A percentile compares a stretch with the other conserved stretches of the same genome.
These are phyloP conservation scores for Kodamaea fungicola DNA, from an alignment of 1,139 yeast species.

Conservation along the genomic window DNA sequence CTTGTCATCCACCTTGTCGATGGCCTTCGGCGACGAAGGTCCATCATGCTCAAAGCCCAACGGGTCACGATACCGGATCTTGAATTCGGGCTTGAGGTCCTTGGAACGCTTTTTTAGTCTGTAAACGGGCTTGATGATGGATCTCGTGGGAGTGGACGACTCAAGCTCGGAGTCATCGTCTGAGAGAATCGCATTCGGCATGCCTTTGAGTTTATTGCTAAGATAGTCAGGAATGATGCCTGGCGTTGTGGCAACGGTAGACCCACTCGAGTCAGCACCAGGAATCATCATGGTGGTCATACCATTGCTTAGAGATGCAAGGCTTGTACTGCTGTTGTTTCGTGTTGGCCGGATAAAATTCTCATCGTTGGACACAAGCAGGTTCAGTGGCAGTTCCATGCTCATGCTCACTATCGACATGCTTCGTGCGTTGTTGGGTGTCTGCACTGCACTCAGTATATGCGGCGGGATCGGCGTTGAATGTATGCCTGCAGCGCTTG, in stretches of 20 bases:
- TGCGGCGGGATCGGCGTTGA: slow-evolving; percentile 1
- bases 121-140: slow-evolving; percentile 17
- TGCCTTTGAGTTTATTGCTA: slow-evolving; percentile 2
- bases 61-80: slow-evolving; percentile 21
- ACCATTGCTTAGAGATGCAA: slow-evolving; percentile 17
- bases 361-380: slow-evolving; percentile 42
- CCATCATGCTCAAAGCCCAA: neutral
- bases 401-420: slow-evolving; percentile 39
- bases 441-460: slow-evolving; percentile 8
- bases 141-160: slow-evolving; percentile 12
- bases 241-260: slow-evolving; percentile 1
- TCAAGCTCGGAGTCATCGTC: slow-evolving; percentile 39
- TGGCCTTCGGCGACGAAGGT: neutral
- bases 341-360: slow-evolving; percentile 25
- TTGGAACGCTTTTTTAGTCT: slow-evolving; percentile 11
- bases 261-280: neutral
- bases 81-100: slow-evolving; percentile 26
- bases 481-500: neutral
- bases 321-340: slow-evolving; percentile 32
- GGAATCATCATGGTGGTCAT: slow-evolving; percentile 4
- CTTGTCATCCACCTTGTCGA: neutral
- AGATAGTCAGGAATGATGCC: slow-evolving; percentile 2
- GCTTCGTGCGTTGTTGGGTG: slow-evolving; percentile 24
- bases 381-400: slow-evolving; percentile 41
- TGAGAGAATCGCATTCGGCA: slow-evolving; percentile 24